Conservation (phyloP, 129 eudicot species). For the Flaveria sonorensis region DNA sequence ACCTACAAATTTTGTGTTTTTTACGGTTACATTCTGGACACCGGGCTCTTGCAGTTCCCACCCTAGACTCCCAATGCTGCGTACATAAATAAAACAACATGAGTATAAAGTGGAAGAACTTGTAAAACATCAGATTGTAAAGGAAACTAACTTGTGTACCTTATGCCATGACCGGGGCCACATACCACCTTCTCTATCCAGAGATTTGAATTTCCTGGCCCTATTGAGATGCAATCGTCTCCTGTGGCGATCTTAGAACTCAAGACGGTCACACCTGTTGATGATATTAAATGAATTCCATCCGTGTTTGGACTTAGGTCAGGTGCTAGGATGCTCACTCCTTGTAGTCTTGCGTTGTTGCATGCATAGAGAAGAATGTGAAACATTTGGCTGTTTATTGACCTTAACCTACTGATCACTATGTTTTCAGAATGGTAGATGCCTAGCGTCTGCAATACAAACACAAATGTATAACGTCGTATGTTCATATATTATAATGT, state of each 20-base stretch:
- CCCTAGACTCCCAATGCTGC: slow-evolving; percentile 32
- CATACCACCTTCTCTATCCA: slow-evolving; percentile 27
- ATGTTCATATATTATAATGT: background rate
- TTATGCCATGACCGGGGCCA: slow-evolving; percentile 29
- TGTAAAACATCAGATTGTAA: background rate
- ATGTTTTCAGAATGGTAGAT: slow-evolving; percentile 25
- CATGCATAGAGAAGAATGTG: slow-evolving; percentile 14
- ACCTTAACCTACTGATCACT: slow-evolving; percentile 13
- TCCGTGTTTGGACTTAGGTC: slow-evolving; percentile 6
- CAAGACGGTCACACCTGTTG: slow-evolving; percentile 1
- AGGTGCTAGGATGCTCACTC: slow-evolving; percentile 18
- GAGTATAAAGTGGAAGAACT: background rate
- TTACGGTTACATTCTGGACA: slow-evolving; percentile 23
- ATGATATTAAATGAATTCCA: slow-evolving; percentile 6
- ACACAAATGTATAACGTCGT: background rate
- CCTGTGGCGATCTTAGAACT: slow-evolving; percentile 19
- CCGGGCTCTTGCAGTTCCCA: slow-evolving; percentile 28
- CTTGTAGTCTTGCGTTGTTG: slow-evolving; percentile 23
- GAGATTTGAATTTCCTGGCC: slow-evolving; percentile 17
- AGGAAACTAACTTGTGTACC: background rate
- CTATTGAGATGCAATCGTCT: slow-evolving; percentile 28
- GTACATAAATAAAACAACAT: background rate
- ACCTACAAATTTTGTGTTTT: slow-evolving; percentile 11
- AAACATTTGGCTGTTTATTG: slow-evolving; percentile 33
- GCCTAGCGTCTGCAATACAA: slow-evolving; percentile 20